Base-by-base conservation (phyloP, 2,329 filamentous ascomycete species). In the Fusarium equiseti region DNA sequence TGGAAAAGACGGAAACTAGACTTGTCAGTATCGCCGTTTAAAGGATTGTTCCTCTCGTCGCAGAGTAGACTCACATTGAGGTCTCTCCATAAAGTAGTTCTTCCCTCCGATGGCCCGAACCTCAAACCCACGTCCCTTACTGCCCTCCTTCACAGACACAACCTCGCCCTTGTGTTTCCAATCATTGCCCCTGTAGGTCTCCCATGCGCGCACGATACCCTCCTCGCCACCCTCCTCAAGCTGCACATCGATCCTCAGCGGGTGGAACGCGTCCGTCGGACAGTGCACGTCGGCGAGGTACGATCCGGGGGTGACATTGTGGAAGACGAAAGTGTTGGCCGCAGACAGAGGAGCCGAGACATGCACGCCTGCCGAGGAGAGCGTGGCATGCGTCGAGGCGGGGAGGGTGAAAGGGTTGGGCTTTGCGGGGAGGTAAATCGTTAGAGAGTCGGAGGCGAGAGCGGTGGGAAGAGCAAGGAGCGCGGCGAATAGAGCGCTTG, bases 131-230 rank as follows among this genome's bases (percentile, higher is more conserved):
- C 73, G 73, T n/a, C 76, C 77, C 9, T 66, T 74, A n/a, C 63
- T 79, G 3, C 77, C 81, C 32, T 82, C 80, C 24, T 79, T 82
- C 53, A 85, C 79, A 6, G 69, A 71, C 32, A 86, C 83, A 48
- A 79, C 85, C 82, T 92, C 91, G 18, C 95, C 95, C 77, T 90
- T 92, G 78, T 97, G 97, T 20, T 86, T 89, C 94, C 95, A 98
- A 73, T 96, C 92, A 75, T 97, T 95, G 1, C 94, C 94, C 50
- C 94, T 86, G 79, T 91, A 97, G 27, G 94, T 97, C 84, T 95
- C 92, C 91, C 92, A 96, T 29, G 90, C 90, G 44, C 86, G 82
- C 5, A 94, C 84, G 72, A 82, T 79, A 24, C 81, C 78, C 40
- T 81, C 79, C 54, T 70, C 63, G 7, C 52, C 63, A 22, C 44